Evolutionary conservation across 2,329 filamentous ascomycete species (phyloP), one percentile per base, ranked within the genome.

Genomic region (Hymenoscyphus infarciens): DNA sequence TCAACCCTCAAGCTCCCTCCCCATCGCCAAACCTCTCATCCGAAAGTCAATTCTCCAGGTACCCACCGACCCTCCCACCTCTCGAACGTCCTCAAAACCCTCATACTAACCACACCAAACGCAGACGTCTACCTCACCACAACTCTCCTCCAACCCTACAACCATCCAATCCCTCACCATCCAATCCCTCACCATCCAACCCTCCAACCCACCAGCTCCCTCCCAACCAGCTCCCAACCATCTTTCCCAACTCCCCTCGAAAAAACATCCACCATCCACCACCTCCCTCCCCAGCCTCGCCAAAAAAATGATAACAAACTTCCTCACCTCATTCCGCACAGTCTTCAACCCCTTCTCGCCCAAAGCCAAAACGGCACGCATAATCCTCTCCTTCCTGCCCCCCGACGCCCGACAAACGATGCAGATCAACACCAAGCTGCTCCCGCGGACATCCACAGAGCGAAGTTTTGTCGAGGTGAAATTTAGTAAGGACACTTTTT

Each of bases 301-400:
- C n/a, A n/a, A n/a, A 45, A 45, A 49, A 49, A 95, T 95, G 91
- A 91, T 95, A 65, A 94, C 90, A 64, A 87, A 88, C 75, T 95
- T 91, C 80, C 85, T 96, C 76, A 94, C 92, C 75, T 86, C 92
- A 75, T 87, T 98, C 72, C 87, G 84, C 72, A 89, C 92, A 68
- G 87, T 86, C 75, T 97, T 98, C 86, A 97, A 96, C 78, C 94
- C 95, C 45, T 98, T 98, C 84, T 89, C 87, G 31, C 78, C 83
- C 27, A 82, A 84, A 75, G 87, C 91, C 66, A 92, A 92, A 74
- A 89, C 93, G 27, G 93, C 92, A 45, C 88, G 95, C 53, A 83
- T 96, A 59, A 95, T 98, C 77, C 90, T 98, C 69, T 89, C 91
- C 35, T 83, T 90, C 67, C 86, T 99, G 35, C 92, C 94, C 10